A percentile compares a stretch with the other conserved stretches of the same genome.
These are phyloP conservation scores for Leucosporidium creatinivorum DNA, from an alignment of 768 basidiomycete species.

Conservation along the genomic window DNA sequence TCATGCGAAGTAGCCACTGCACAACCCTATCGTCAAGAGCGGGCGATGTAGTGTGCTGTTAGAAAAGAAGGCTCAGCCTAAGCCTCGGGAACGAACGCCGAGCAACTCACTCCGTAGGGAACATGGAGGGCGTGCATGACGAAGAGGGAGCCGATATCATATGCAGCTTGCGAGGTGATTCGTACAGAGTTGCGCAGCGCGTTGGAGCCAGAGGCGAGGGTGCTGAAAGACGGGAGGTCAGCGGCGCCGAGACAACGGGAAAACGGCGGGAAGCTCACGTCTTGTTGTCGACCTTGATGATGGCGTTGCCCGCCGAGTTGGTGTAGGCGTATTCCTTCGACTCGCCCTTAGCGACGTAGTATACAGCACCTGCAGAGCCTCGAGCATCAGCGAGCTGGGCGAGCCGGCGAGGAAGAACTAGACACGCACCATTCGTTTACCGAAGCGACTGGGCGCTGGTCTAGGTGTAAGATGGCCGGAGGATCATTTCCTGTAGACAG, in stretches of 20 bases:
- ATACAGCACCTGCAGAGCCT: background rate
- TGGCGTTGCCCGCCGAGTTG: constrained; percentile 5
- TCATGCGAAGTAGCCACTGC: no score
- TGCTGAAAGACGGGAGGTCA: no score
- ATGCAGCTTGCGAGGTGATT: constrained; percentile 30
- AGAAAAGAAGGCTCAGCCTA: background rate
- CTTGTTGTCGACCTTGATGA: constrained; percentile 28
- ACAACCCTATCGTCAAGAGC: no score
- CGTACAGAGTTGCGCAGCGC: constrained; percentile 35
- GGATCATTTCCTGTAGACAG: background rate
- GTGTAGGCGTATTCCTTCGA: background rate
- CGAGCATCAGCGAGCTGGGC: background rate
- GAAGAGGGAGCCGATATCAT: constrained; percentile 30
- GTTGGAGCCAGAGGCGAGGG: no score
- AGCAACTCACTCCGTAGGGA: constrained; percentile 48
- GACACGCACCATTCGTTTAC: constrained; percentile 6
- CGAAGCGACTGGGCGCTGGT: no score
- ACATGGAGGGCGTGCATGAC: constrained; percentile 39
- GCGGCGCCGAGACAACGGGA: no score
- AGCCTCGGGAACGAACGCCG: no score
- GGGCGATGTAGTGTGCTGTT: no score
- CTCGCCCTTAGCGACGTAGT: constrained; percentile 3
- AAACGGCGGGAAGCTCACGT: constrained; percentile 5
- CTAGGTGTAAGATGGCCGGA: no score
- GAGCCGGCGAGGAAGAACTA: background rate